Percentiles rank a stretch among this genome's conserved stretches.
These are phyloP conservation scores for Lizonia empirigonia DNA, from an alignment of 2,329 filamentous ascomycete species.

Conservation along the genomic window DNA sequence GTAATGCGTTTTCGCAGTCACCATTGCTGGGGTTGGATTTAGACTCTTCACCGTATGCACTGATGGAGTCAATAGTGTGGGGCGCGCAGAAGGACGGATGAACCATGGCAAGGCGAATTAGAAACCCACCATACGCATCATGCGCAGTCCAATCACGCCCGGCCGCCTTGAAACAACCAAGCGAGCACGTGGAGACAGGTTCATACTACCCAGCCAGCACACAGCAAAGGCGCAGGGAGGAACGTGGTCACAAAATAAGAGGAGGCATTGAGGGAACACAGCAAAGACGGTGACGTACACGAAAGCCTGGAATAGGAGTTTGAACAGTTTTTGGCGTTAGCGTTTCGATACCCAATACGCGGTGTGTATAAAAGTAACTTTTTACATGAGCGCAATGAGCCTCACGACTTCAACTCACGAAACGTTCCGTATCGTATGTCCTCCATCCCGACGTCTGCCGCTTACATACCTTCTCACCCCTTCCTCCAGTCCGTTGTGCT, in stretches of 20 bases:
- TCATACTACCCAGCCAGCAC: not conserved
- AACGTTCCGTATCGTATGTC: too few species aligned
- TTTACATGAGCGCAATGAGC: not conserved
- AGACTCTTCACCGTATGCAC: slow-evolving; percentile 54
- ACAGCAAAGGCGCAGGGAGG: not conserved
- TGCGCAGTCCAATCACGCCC: not conserved
- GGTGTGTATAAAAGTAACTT: not conserved
- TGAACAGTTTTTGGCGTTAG: not conserved
- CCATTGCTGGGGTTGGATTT: slow-evolving; percentile 48
- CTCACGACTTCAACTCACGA: too few species aligned
- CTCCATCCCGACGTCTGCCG: too few species aligned
- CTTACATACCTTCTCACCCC: too few species aligned
- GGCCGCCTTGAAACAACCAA: not conserved
- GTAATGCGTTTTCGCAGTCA: slow-evolving; percentile 38
- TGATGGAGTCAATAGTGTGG: slow-evolving; percentile 57
- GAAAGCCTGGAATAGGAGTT: not conserved
- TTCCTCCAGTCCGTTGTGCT: too few species aligned
- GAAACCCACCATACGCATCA: not conserved
- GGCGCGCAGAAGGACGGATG: slow-evolving; percentile 44
- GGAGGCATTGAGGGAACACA: not conserved
- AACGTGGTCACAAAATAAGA: not conserved
- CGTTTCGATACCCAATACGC: not conserved
- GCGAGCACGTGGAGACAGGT: not conserved
- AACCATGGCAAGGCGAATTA: not conserved
- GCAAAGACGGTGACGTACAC: not conserved